Conservation (phyloP, 176 grass and related monocot species). For the Aegilops tauschii region DNA sequence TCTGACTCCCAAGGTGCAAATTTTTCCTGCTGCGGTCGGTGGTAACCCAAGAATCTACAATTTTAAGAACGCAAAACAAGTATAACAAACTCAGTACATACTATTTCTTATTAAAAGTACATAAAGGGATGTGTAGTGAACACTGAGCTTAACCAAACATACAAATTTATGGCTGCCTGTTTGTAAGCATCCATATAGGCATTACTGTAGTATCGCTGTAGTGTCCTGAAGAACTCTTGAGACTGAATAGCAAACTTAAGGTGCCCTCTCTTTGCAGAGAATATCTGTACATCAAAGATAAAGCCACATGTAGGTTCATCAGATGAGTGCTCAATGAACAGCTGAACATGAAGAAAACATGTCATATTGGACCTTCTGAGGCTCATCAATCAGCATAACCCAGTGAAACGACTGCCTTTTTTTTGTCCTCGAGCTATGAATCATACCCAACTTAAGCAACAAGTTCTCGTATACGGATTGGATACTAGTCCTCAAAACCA, state of each 20-base stretch:
- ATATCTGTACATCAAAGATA: conserved; percentile 65
- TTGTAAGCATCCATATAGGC: conserved; percentile 98
- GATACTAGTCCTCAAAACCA: neutral
- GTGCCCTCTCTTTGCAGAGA: conserved; percentile 89
- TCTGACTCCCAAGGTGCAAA: conserved; percentile 78
- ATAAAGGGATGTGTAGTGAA: conserved; percentile 11
- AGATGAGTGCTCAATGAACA: conserved; percentile 18
- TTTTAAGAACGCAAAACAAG: conserved; percentile 14
- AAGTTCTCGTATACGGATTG: neutral
- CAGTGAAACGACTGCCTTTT: neutral
- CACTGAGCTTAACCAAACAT: conserved; percentile 36
- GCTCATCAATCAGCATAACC: conserved; percentile 24
- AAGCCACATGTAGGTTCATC: conserved; percentile 32
- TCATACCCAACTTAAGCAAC: neutral
- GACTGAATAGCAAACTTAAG: conserved; percentile 80
- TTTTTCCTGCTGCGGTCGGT: conserved; percentile 61
- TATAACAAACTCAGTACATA: conserved; percentile 21
- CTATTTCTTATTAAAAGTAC: conserved; percentile 14
- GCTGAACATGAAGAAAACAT: conserved; percentile 19
- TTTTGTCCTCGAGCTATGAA: neutral
- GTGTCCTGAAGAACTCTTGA: conserved; percentile 88
- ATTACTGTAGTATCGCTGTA: conserved; percentile 96
- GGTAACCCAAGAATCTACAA: conserved; percentile 94
- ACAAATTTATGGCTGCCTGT: conserved; percentile 99
- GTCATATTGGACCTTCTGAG: neutral